Evolutionary conservation across 257 asterid genomes (phyloP).

Genomic region (Gentiana straminea): DNA sequence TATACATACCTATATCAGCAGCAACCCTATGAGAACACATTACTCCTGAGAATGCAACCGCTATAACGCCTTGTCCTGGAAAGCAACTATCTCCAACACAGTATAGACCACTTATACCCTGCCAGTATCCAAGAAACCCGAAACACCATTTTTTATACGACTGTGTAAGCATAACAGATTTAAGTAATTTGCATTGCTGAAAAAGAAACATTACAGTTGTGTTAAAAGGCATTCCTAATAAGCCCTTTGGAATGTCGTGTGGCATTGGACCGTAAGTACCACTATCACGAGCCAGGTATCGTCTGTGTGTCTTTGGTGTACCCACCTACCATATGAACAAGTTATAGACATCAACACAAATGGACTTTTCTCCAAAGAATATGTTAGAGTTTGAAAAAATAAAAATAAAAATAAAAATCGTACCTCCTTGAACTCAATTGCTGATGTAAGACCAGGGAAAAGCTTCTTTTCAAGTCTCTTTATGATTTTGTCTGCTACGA

Average conservation of each 20-base stretch:
- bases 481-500: constrained; percentile 63
- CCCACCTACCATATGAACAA: constrained; percentile 63
- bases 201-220: constrained; percentile 48
- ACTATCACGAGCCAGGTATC: constrained; percentile 94
- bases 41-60: constrained; percentile 97
- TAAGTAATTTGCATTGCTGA: not conserved
- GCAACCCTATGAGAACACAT: constrained; percentile 99
- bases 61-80: constrained; percentile 98
- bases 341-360: not conserved
- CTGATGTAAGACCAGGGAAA: constrained; percentile 79
- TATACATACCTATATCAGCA: constrained; percentile 74
- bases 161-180: too few relatives aligned
- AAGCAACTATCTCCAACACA: constrained; percentile 99
- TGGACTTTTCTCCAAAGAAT: too few relatives aligned
- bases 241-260: constrained; percentile 65
- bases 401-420: not conserved
- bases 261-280: constrained; percentile 99
- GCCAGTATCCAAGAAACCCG: constrained; percentile 15
- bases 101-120: constrained; percentile 83
- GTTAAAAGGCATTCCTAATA: constrained; percentile 95
- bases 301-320: constrained; percentile 88
- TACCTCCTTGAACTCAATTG: constrained; percentile 77
- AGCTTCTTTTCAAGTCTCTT: constrained; percentile 75
- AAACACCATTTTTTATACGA: too few relatives aligned
- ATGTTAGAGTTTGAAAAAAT: too few relatives aligned